Evolutionary conservation across 2,329 filamentous ascomycete genomes (phyloP).

Genomic region (Fusarium graminum): DNA sequence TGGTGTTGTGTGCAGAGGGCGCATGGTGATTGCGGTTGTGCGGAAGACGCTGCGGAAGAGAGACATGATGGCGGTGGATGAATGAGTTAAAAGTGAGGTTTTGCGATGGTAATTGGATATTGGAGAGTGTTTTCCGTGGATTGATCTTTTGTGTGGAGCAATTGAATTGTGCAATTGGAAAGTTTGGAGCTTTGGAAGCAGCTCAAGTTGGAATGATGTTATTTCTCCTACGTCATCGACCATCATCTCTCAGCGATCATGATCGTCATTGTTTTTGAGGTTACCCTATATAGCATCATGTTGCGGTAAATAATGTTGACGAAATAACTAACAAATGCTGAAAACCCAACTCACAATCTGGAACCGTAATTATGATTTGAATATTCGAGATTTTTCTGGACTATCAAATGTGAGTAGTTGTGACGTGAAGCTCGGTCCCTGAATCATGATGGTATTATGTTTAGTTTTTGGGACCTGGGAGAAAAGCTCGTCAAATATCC

Average conservation of each 20-base stretch:
- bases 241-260: constrained; percentile 27
- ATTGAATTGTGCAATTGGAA: constrained; percentile 19
- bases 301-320: neutral
- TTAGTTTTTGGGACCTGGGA: too few relatives aligned
- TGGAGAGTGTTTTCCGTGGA: neutral
- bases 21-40: constrained; percentile 36
- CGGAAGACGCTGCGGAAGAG: constrained; percentile 41
- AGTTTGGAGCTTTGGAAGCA: constrained; percentile 6
- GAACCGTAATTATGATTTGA: neutral
- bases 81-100: neutral
- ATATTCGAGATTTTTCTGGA: neutral
- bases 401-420: too few relatives aligned
- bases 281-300: constrained; percentile 12
- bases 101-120: neutral
- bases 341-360: neutral
- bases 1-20: constrained; percentile 53
- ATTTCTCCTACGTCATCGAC: constrained; percentile 36
- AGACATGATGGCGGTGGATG: constrained; percentile 32
- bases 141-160: neutral
- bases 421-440: too few relatives aligned
- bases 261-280: constrained; percentile 30
- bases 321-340: neutral
- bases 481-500: too few relatives aligned
- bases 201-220: constrained; percentile 9
- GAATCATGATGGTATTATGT: too few relatives aligned